These are phyloP conservation scores for Trifolium repens DNA, from an alignment of 306 rosid genomes.

Conservation along the genomic window DNA sequence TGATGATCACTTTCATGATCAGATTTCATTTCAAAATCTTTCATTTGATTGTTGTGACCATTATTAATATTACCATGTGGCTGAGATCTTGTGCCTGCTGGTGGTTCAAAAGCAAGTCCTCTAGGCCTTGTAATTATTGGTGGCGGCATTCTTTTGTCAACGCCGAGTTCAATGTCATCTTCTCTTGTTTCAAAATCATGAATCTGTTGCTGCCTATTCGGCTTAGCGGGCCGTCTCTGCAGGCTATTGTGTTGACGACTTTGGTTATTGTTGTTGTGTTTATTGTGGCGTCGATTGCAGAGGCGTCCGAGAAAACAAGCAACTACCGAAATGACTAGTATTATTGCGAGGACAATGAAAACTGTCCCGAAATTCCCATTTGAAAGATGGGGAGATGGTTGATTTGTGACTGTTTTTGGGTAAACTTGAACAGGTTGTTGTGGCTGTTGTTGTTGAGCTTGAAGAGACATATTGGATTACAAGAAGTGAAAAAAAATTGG, in stretches of 20 bases:
- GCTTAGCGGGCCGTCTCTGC: constrained; percentile 25
- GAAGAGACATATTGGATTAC: constrained; percentile 50
- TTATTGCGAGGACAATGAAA: constrained; percentile 79
- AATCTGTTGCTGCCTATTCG: constrained; percentile 50
- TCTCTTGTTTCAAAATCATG: constrained; percentile 52
- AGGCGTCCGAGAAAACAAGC: constrained; percentile 85
- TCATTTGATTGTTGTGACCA: constrained; percentile 30
- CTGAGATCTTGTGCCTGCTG: constrained; percentile 31
- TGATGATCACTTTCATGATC: constrained; percentile 48
- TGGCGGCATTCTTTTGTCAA: constrained; percentile 55
- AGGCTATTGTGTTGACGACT: neutral
- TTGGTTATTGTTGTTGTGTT: constrained; percentile 2
- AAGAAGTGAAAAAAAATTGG: neutral
- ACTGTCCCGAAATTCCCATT: constrained; percentile 86
- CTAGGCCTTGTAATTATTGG: constrained; percentile 37
- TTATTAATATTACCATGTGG: constrained; percentile 31
- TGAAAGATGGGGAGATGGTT: constrained; percentile 65
- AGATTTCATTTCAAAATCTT: constrained; percentile 49
- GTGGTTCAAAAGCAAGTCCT: constrained; percentile 38
- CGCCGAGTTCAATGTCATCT: constrained; percentile 63
- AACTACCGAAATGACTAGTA: constrained; percentile 65
- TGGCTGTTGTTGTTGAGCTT: constrained; percentile 60
- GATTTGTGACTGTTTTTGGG: constrained; percentile 49
- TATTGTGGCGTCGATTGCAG: constrained; percentile 58
- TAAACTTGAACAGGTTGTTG: constrained; percentile 66